These are phyloP conservation scores for Suillus tomentosus DNA, from an alignment of 768 basidiomycete genomes.

Conservation along the genomic window DNA sequence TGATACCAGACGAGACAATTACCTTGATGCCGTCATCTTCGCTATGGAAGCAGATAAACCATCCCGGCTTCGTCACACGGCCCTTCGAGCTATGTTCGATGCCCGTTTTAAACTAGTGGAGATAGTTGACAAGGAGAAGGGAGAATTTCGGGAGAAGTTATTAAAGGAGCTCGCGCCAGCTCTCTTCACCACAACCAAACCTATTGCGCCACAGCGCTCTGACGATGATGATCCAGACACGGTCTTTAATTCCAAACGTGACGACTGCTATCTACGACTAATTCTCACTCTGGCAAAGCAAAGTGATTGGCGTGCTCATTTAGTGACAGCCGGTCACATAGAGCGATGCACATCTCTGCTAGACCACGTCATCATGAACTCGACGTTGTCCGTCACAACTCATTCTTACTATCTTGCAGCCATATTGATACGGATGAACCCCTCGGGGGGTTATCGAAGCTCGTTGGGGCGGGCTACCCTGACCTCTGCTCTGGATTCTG, in stretches of 20 bases:
- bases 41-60: constrained; percentile 2
- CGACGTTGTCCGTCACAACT: not conserved
- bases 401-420: not conserved
- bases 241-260: too few relatives aligned
- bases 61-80: constrained; percentile 6
- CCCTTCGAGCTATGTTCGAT: constrained; percentile 9
- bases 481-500: too few relatives aligned
- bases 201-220: not conserved
- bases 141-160: not conserved
- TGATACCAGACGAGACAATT: too few relatives aligned
- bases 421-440: not conserved
- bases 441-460: not conserved
- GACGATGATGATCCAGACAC: too few relatives aligned
- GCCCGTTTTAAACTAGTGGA: not conserved
- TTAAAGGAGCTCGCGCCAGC: not conserved
- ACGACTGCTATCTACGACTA: too few relatives aligned
- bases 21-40: constrained; percentile 5
- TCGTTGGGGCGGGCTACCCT: too few relatives aligned
- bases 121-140: too few relatives aligned
- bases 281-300: too few relatives aligned
- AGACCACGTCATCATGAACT: too few relatives aligned
- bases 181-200: not conserved
- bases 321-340: too few relatives aligned
- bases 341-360: too few relatives aligned
- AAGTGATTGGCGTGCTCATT: too few relatives aligned